These are phyloP conservation scores for Pichiaceae sp. DNA, from an alignment of 1,139 yeast species.

Conservation along the genomic window DNA sequence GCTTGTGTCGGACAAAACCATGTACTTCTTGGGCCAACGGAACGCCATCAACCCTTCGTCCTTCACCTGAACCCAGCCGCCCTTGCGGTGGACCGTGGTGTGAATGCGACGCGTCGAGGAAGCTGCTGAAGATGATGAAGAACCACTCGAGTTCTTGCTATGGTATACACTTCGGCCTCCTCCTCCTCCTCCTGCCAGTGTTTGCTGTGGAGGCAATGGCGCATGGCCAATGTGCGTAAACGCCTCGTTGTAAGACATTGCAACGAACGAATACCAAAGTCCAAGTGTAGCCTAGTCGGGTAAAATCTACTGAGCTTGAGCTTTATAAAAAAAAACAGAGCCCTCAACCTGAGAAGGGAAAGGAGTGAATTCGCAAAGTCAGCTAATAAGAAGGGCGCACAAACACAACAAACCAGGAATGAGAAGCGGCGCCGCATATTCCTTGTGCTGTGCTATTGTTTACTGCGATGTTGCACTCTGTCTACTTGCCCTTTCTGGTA, in stretches of 20 bases:
- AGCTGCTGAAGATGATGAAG: not conserved
- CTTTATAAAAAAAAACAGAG: too few species aligned
- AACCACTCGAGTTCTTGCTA: constrained; percentile 2
- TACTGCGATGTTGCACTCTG: too few species aligned
- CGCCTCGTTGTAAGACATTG: constrained; percentile 1
- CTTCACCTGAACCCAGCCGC: constrained; percentile 87
- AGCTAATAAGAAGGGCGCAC: too few species aligned
- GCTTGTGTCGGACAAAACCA: constrained; percentile 68
- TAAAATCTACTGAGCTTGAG: too few species aligned
- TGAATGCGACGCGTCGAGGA: constrained; percentile 18
- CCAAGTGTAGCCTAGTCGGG: too few species aligned
- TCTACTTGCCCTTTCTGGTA: too few species aligned
- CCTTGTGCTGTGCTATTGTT: too few species aligned
- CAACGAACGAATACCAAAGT: too few species aligned
- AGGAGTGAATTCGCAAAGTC: too few species aligned
- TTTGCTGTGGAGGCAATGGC: constrained; percentile 3
- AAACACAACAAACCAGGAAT: too few species aligned
- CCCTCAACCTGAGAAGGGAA: too few species aligned
- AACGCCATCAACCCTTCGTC: constrained; percentile 85
- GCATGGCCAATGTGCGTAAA: constrained; percentile 3
- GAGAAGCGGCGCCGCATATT: too few species aligned
- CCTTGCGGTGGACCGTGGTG: constrained; percentile 25
- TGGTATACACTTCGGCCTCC: not conserved
- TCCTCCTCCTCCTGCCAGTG: not conserved
- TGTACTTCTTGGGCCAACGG: constrained; percentile 84